These are phyloP conservation scores for Polygonum aviculare DNA, from an alignment of 148 eudicot species.

Conservation along the genomic window DNA sequence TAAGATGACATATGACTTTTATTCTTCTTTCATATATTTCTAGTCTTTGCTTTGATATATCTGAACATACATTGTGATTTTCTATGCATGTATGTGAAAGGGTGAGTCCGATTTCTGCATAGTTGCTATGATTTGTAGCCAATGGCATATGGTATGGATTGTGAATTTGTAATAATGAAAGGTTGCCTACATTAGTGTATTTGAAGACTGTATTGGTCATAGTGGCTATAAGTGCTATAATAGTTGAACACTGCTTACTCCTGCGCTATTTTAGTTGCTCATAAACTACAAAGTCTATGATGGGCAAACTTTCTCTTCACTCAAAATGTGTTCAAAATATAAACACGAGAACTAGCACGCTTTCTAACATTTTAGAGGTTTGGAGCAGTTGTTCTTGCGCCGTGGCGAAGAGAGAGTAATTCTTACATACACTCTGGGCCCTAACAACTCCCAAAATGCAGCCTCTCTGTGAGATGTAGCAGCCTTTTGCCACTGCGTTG, in stretches of 20 bases:
- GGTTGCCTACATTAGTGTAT: neutral
- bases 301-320: neutral
- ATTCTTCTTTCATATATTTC: neutral
- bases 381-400: neutral
- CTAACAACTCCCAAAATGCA: neutral
- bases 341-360: neutral
- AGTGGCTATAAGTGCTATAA: neutral
- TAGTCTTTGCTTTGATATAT: neutral
- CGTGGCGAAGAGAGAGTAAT: neutral
- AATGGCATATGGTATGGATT: neutral
- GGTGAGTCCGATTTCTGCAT: neutral
- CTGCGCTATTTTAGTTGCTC: neutral
- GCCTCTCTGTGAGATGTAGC: neutral
- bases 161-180: neutral
- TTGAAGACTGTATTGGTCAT: neutral
- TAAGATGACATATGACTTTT: slow-evolving; percentile 17
- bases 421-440: neutral
- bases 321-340: neutral
- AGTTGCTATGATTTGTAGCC: neutral
- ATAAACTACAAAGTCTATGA: neutral
- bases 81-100: neutral
- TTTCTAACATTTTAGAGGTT: neutral
- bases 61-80: neutral
- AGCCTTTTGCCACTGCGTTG: neutral
- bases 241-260: too few species aligned